Percentiles rank a stretch among this genome's conserved stretches.
These are phyloP conservation scores for Pseudonitzschia multiseries DNA, from an alignment of 108 stramenopile species.

Conservation along the genomic window DNA sequence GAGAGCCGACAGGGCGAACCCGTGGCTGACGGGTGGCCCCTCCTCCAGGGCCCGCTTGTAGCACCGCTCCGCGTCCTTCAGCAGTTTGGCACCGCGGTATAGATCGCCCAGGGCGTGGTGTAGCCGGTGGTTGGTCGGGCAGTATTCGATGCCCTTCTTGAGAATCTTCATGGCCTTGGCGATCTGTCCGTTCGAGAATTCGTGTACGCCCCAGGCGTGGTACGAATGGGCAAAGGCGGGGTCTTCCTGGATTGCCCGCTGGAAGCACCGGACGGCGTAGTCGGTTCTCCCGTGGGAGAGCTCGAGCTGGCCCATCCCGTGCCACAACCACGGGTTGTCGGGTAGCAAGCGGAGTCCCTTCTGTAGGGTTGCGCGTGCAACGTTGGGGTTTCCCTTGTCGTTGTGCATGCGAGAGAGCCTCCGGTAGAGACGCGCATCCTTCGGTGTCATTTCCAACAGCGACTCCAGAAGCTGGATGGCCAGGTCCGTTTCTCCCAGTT, in stretches of 20 bases:
- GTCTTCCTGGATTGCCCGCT: constrained; percentile 55
- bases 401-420: constrained; percentile 68
- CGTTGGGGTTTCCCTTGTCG: constrained; percentile 54
- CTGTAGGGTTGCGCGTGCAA: constrained; percentile 49
- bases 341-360: constrained; percentile 41
- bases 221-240: constrained; percentile 70
- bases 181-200: constrained; percentile 69
- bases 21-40: constrained; percentile 53
- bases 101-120: constrained; percentile 82
- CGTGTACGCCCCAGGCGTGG: constrained; percentile 71
- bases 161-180: constrained; percentile 62
- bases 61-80: constrained; percentile 64
- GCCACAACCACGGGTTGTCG: constrained; percentile 58
- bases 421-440: constrained; percentile 69
- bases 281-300: constrained; percentile 32
- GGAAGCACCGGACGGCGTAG: constrained; percentile 40
- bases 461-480: constrained; percentile 48
- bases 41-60: constrained; percentile 52
- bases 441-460: constrained; percentile 57
- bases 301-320: constrained; percentile 73
- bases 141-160: constrained; percentile 56
- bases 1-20: constrained; percentile 69
- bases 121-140: constrained; percentile 73
- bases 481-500: constrained; percentile 53
- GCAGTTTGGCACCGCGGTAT: constrained; percentile 71